Evolutionary conservation across 2,329 filamentous ascomycete species (phyloP).

Genomic region (Claviceps digitariae): DNA sequence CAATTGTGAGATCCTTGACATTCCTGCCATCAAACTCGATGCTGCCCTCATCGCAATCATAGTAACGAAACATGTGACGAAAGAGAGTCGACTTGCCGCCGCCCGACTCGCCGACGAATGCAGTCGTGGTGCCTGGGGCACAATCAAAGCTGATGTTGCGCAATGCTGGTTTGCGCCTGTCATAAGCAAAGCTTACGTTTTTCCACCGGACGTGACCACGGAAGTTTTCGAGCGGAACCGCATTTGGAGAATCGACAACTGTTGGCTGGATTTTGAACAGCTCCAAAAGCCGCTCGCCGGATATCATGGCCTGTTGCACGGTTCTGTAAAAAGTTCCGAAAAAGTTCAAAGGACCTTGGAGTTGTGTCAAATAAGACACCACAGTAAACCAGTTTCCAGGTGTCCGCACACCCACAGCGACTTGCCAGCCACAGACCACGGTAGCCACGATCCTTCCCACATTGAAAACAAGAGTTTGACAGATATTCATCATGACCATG

Average conservation of each 20-base stretch:
- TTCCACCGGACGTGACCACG: slow-evolving; percentile 76
- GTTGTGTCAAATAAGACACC: slow-evolving; percentile 64
- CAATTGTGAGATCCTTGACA: slow-evolving; percentile 77
- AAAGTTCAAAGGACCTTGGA: slow-evolving; percentile 72
- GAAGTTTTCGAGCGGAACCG: slow-evolving; percentile 50
- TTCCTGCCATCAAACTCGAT: slow-evolving; percentile 78
- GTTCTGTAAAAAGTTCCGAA: slow-evolving; percentile 93
- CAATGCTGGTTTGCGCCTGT: slow-evolving; percentile 71
- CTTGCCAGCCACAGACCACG: slow-evolving; percentile 64
- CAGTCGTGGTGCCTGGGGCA: slow-evolving; percentile 80
- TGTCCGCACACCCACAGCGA: slow-evolving; percentile 48
- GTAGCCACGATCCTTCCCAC: slow-evolving; percentile 58
- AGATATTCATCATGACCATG: slow-evolving; percentile 68
- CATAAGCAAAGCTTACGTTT: slow-evolving; percentile 83
- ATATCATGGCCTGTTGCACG: slow-evolving; percentile 95
- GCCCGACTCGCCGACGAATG: slow-evolving; percentile 90
- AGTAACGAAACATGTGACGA: slow-evolving; percentile 90
- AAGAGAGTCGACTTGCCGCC: slow-evolving; percentile 97
- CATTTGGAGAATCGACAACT: slow-evolving; percentile 63
- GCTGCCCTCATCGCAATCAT: slow-evolving; percentile 66
- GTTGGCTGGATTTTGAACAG: slow-evolving; percentile 93
- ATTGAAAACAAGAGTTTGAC: slow-evolving; percentile 70
- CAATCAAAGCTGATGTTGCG: slow-evolving; percentile 77
- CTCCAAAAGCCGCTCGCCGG: slow-evolving; percentile 86
- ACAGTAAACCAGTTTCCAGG: slow-evolving; percentile 62